Conservation (phyloP, 1,284 basidiomycete species). For the Cryptococcus sp. region DNA sequence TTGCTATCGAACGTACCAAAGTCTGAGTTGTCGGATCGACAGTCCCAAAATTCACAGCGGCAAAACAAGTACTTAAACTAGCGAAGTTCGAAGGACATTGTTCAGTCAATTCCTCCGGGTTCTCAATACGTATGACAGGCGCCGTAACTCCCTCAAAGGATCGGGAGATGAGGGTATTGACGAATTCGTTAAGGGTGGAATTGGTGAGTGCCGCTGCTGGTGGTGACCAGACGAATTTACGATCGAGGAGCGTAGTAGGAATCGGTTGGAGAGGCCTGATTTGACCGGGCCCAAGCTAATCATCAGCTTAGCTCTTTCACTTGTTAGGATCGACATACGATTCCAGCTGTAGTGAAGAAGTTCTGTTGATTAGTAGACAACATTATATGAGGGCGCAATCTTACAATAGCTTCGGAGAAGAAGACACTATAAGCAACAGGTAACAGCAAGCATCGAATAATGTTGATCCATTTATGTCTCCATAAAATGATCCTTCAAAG, state of each 20-base stretch:
- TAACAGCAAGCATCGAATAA: conserved; percentile 62
- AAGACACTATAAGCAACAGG: conserved; percentile 67
- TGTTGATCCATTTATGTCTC: conserved; percentile 54
- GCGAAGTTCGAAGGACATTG: conserved; percentile 71
- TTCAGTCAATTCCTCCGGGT: conserved; percentile 54
- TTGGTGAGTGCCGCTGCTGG: conserved; percentile 51
- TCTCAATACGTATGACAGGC: conserved; percentile 12
- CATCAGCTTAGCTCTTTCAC: background rate
- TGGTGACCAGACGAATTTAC: conserved; percentile 59
- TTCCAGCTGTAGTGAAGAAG: conserved; percentile 20
- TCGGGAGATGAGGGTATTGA: conserved; percentile 57
- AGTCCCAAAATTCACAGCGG: conserved; percentile 62
- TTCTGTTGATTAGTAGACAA: conserved; percentile 16
- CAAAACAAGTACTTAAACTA: conserved; percentile 64
- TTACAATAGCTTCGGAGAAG: conserved; percentile 51
- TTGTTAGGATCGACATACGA: conserved; percentile 6
- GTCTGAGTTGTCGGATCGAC: conserved; percentile 52
- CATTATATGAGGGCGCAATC: background rate
- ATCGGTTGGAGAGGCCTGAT: conserved; percentile 56
- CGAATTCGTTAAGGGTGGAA: conserved; percentile 53
- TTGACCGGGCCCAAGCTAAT: conserved; percentile 61
- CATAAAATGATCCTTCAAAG: conserved; percentile 13
- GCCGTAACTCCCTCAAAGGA: conserved; percentile 15
- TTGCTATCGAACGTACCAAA: conserved; percentile 19
- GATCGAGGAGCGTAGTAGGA: conserved; percentile 54